Base-by-base conservation (phyloP, 768 basidiomycete genomes). In the Rubroboletus pulcherrimus region DNA sequence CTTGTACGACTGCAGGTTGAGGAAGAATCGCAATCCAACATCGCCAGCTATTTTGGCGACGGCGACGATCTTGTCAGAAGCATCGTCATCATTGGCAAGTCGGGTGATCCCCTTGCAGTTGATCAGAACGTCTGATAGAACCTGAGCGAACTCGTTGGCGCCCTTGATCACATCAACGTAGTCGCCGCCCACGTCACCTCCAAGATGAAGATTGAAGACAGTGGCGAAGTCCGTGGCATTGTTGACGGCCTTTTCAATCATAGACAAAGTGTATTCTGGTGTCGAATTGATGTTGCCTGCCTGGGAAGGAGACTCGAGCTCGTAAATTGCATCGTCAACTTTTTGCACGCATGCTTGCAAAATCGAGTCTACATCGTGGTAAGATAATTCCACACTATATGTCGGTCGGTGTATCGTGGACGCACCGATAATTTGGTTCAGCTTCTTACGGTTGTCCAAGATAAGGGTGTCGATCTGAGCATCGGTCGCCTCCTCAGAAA, bases 381-480 rank as follows among this genome's bases (percentile, higher is more conserved):
- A 53, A 58, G 54, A 53, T 57, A 39, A 67, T 26, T 26, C 3
- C 5, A 52, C n/a, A 31, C 9, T 21, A 38, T 37, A 8, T 41
- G 56, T 65, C 51, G 4, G 11, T 30, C 4, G 8, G 0, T 56
- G n/a, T 26, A 15, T 12, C 12, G 33, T 44, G 24, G 21, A 71
- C 76, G 37, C 31, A 91, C 92, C 91, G 65, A 99, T 98, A 68
- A 99, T 95, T 64, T 93, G 83, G 73, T 99, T 98, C 61, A 99
- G 78, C 74, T 98, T 96, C 80, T 98, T 98, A 70, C 94, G 84
- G 69, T 96, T 89, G 67, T 99, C 97, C 52, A 99, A 78, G 58
- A 99, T 95, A 64, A 99, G 81, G 3, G 87, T 96, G 70, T 98
- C 96, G 64, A 99, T 94, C 71, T 98, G 93, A n/a, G 93, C 90